Evolutionary conservation across 495 filamentous ascomycete species (phyloP).

Genomic region (Aspergillus steynii): DNA sequence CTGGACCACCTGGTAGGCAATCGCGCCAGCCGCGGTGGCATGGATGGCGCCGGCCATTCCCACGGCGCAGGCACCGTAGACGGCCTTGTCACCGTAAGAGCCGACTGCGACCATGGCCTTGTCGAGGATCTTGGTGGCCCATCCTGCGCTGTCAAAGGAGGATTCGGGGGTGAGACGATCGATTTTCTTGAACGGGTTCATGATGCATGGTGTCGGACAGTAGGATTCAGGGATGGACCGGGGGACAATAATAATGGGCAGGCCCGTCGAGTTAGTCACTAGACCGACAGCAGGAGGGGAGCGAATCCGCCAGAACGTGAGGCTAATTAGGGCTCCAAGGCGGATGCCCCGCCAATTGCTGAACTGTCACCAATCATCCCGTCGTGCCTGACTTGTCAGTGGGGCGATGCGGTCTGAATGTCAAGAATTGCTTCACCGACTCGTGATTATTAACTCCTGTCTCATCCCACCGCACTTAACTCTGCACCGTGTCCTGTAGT

Average conservation of each 20-base stretch:
- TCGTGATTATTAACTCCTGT: background rate
- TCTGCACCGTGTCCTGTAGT: too few relatives aligned
- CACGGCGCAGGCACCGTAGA: conserved; percentile 2
- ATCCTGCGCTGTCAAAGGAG: background rate
- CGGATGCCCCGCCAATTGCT: background rate
- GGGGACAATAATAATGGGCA: background rate
- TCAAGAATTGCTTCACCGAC: background rate
- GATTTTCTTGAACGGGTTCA: background rate
- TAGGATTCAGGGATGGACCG: background rate
- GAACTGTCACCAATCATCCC: background rate
- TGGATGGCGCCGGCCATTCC: background rate
- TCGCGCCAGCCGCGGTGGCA: conserved; percentile 1
- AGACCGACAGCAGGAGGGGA: background rate
- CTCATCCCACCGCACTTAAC: background rate
- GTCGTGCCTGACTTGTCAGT: background rate
- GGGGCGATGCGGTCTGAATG: background rate
- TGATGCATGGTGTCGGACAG: background rate
- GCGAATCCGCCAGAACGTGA: background rate
- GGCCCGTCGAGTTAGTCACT: background rate
- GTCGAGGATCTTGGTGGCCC: conserved; percentile 1
- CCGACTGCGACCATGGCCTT: conserved; percentile 2
- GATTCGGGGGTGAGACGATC: background rate
- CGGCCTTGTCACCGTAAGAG: conserved; percentile 6
- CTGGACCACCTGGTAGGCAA: conserved; percentile 5
- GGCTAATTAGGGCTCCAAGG: background rate